A percentile compares a stretch with the other conserved stretches of the same genome.
Conservation (phyloP, 257 asterid genomes). For the Echium plantagineum region DNA sequence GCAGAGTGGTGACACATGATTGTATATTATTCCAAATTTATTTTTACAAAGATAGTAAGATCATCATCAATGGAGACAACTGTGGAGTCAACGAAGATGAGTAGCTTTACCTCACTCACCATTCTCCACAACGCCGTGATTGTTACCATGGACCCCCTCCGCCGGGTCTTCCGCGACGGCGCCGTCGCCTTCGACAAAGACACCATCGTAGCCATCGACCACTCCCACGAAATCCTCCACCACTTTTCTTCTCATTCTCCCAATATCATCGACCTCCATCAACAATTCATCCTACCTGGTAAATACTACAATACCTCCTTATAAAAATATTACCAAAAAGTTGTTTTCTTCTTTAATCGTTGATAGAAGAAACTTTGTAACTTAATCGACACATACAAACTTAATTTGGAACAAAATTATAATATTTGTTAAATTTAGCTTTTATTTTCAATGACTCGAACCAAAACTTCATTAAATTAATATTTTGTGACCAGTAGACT, state of each 20-base stretch:
- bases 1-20: too few species aligned
- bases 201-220: constrained; percentile 47
- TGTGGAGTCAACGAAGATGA: not conserved
- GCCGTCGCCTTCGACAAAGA: constrained; percentile 44
- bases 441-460: too few species aligned
- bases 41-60: too few species aligned
- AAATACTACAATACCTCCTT: not conserved
- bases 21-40: too few species aligned
- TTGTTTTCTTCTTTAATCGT: too few species aligned
- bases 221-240: constrained; percentile 32
- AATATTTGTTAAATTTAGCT: too few species aligned
- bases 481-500: not conserved
- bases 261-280: constrained; percentile 32
- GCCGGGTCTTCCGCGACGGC: constrained; percentile 48
- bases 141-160: constrained; percentile 49
- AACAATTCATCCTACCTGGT: constrained; percentile 55
- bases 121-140: constrained; percentile 52
- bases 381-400: too few species aligned
- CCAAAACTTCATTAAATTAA: too few species aligned
- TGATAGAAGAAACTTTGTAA: too few species aligned
- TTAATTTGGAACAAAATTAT: too few species aligned
- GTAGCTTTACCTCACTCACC: constrained; percentile 15
- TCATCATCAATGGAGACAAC: too few species aligned
- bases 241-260: constrained; percentile 34
- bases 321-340: too few species aligned